These are phyloP conservation scores for Fusarium mangiferae DNA, from an alignment of 2,329 filamentous ascomycete species.

Conservation along the genomic window DNA sequence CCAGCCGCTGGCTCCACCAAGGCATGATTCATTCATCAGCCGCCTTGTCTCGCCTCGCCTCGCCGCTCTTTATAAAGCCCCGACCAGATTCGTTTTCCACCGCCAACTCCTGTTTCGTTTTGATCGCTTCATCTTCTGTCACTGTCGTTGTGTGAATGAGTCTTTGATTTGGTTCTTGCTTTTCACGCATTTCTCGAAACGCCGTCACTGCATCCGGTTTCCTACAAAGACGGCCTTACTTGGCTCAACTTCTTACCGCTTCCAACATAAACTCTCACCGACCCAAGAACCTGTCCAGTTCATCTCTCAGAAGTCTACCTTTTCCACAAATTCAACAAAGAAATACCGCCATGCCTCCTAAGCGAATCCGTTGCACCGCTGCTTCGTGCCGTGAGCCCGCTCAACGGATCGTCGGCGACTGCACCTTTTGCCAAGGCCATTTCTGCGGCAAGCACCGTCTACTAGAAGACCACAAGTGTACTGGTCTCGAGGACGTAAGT, in stretches of 20 bases:
- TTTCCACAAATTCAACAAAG: not conserved
- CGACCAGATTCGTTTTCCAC: slow-evolving; percentile 15
- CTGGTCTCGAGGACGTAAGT: slow-evolving; percentile 86
- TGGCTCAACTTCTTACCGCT: slow-evolving; percentile 21
- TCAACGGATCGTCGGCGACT: slow-evolving; percentile 95
- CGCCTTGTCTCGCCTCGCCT: slow-evolving; percentile 34
- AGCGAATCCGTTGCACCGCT: slow-evolving; percentile 86
- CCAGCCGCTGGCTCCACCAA: slow-evolving; percentile 40
- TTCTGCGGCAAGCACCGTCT: slow-evolving; percentile 96
- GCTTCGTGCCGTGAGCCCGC: slow-evolving; percentile 89
- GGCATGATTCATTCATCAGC: slow-evolving; percentile 48
- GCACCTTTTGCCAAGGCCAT: slow-evolving; percentile 91
- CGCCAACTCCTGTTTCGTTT: not conserved
- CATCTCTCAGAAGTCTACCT: slow-evolving; percentile 1
- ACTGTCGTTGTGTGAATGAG: slow-evolving; percentile 32
- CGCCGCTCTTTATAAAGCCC: slow-evolving; percentile 41
- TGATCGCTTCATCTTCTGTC: slow-evolving; percentile 27
- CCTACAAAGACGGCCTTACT: not conserved
- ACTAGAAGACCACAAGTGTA: slow-evolving; percentile 93
- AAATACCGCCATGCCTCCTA: slow-evolving; percentile 67
- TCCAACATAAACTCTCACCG: slow-evolving; percentile 21
- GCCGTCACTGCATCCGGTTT: slow-evolving; percentile 22
- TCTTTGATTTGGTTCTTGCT: slow-evolving; percentile 25
- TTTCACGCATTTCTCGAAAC: slow-evolving; percentile 22
- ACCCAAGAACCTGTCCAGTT: slow-evolving; percentile 14